Evolutionary conservation across 2,329 filamentous ascomycete genomes (phyloP).

Genomic region (Fusarium chaquense): DNA sequence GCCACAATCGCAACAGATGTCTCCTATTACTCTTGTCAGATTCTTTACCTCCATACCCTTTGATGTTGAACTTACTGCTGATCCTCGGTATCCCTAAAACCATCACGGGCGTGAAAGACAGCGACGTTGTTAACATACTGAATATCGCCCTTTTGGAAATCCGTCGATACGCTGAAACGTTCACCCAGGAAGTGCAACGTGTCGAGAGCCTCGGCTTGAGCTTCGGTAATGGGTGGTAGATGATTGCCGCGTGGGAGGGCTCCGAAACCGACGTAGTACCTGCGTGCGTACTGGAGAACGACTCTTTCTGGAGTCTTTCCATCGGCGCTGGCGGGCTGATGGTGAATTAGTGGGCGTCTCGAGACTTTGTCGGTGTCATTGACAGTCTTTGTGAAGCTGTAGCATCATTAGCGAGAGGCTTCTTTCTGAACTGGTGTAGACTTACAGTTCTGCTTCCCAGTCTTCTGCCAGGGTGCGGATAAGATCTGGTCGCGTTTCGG

Average conservation of each 20-base stretch:
- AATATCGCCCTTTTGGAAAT: constrained; percentile 63
- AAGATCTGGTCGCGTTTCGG: constrained; percentile 66
- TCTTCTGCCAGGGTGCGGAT: constrained; percentile 65
- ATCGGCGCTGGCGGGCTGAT: constrained; percentile 7
- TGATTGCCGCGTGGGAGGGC: constrained; percentile 59
- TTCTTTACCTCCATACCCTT: rapidly evolving
- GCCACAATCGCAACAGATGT: constrained; percentile 62
- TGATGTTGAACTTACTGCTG: constrained; percentile 22
- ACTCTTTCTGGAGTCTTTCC: constrained; percentile 7
- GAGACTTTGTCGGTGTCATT: constrained; percentile 13
- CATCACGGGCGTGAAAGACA: constrained; percentile 64
- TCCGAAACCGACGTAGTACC: constrained; percentile 39
- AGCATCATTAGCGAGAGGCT: not conserved
- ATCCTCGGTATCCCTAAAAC: constrained; percentile 50
- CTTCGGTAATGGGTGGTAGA: constrained; percentile 67
- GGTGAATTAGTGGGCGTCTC: constrained; percentile 18
- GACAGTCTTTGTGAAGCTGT: constrained; percentile 19
- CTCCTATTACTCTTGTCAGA: constrained; percentile 44
- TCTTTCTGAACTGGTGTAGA: rapidly evolving
- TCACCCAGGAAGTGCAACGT: constrained; percentile 62
- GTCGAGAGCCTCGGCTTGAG: constrained; percentile 64
- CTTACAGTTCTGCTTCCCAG: constrained; percentile 55
- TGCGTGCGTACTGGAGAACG: constrained; percentile 26
- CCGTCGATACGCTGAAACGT: constrained; percentile 56
- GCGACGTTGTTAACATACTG: constrained; percentile 67